Base-by-base conservation (phyloP, 805 yeast species). In the Suhomyces faveliae region DNA sequence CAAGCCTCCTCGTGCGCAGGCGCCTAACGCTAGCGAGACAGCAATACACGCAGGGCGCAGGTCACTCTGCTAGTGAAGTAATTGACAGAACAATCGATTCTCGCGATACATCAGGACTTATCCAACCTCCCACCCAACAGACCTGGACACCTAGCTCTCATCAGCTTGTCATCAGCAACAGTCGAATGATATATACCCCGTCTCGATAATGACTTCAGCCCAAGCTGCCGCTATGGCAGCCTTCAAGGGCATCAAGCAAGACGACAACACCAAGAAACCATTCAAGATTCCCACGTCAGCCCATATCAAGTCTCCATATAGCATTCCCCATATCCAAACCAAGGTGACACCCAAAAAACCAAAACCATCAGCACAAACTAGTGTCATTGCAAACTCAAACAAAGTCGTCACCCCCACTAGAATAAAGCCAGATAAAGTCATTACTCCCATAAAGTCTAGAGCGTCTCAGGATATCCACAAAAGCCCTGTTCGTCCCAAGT, bases 201-300 rank as follows among this genome's bases (percentile, higher is more conserved):
- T 27, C n/a, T n/a, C 8, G n/a, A 2, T 27, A 27, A 46, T 44
- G 49, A 46, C 45, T 24, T 58, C 71, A 24, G 72, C 71, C 35
- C 70, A 68, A 41, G 74, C 76, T 6, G 77, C 77, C 11, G 77
- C 77, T 2, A 51, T 68, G 54, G 77, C 77, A 4, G 77, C 77
- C 5, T 72, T 72, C 53, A 69, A 64, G 48, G 67, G 58, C 42
- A 42, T 51, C 40, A 50, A 42, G 35, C 43, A 47, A 13, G 44
- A 35, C 17, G 46, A 47, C n/a, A n/a, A n/a, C 24, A 30, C 43
- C 20, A 43, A 45, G 24, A 40, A 33, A 17, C 19, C 20, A 35
- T 46, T 37, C 49, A 40, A 29, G 27, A 44, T 38, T 39, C 43
- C 52, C 40, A 21, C 46, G 9, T 27, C 30, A 15, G 37, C 37